Percentiles rank a stretch among this genome's conserved stretches.
phyloP scores from a whole-genome alignment of 176 grass and related monocot species.

The Carex kokanica region DNA sequence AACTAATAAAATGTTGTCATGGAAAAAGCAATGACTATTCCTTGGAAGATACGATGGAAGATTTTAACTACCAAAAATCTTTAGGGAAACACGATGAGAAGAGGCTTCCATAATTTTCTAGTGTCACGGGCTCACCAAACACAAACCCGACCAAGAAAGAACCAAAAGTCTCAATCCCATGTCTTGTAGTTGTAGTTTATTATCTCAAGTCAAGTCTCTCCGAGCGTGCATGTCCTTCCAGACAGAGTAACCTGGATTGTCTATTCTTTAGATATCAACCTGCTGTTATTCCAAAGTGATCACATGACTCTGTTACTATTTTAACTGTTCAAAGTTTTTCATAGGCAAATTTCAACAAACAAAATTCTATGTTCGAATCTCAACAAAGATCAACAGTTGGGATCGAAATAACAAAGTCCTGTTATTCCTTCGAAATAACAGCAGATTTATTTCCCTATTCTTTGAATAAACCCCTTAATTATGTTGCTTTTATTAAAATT shows the following conservation, averaged over 20 bases:
- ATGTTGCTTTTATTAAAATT: not conserved
- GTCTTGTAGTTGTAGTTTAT: not conserved
- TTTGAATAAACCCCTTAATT: not conserved
- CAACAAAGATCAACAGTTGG: too few relatives aligned
- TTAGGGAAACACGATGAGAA: slow-evolving; percentile 4
- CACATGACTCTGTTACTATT: too few relatives aligned
- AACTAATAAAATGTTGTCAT: not conserved
- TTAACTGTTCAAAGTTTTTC: too few relatives aligned
- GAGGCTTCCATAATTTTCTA: slow-evolving; percentile 10
- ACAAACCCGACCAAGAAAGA: slow-evolving; percentile 2
- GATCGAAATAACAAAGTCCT: too few relatives aligned
- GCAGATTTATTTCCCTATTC: too few relatives aligned
- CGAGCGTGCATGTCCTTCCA: not conserved
- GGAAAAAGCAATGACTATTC: not conserved
- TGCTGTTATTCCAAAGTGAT: too few relatives aligned
- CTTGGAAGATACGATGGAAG: slow-evolving; percentile 12
- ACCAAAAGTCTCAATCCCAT: not conserved
- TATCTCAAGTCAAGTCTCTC: not conserved
- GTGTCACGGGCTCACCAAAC: slow-evolving; percentile 15
- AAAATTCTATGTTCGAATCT: too few relatives aligned
- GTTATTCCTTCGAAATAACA: too few relatives aligned
- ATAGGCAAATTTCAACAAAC: too few relatives aligned
- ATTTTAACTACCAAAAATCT: not conserved
- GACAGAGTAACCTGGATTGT: not conserved
- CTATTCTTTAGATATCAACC: too few relatives aligned